Evolutionary conservation across 73 alveolate genomes (phyloP).

Genomic region (Halteria grandinella): DNA sequence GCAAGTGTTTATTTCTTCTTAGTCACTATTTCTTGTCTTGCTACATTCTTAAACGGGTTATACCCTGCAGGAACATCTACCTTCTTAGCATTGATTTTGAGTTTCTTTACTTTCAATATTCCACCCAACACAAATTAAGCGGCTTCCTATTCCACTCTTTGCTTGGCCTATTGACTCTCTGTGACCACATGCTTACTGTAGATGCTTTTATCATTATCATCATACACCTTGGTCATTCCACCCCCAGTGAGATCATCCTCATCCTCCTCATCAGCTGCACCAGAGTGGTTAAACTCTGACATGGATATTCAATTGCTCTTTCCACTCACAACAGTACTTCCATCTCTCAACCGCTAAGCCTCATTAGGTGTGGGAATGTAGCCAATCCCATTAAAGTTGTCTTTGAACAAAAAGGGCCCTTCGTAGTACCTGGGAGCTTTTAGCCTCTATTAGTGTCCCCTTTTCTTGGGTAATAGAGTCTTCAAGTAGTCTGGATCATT

Average conservation of each 20-base stretch:
- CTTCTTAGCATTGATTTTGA: no score
- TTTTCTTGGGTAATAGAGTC: slow-evolving; percentile 9
- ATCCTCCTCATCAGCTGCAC: slow-evolving; percentile 25
- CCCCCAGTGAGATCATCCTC: slow-evolving; percentile 14
- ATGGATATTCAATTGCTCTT: slow-evolving; percentile 8
- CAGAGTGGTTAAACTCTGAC: slow-evolving; percentile 43
- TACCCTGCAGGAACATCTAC: slow-evolving; percentile 16
- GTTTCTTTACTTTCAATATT: slow-evolving; percentile 8
- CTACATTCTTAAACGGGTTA: slow-evolving; percentile 24
- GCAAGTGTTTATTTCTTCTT: slow-evolving; percentile 27
- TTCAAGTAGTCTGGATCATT: no score
- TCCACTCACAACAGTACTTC: no score
- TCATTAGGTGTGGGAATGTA: slow-evolving; percentile 21
- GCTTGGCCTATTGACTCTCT: no score
- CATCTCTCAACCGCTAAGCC: no score
- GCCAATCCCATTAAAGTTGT: slow-evolving; percentile 36
- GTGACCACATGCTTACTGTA: no score
- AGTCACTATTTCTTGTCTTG: no score
- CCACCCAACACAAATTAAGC: slow-evolving; percentile 23
- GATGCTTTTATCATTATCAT: no score
- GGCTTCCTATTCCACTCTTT: not conserved
- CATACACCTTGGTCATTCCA: slow-evolving; percentile 1
- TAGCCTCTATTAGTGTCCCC: not conserved
- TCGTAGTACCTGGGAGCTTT: slow-evolving; percentile 25
- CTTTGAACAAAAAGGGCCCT: slow-evolving; percentile 21